Evolutionary conservation across 495 filamentous ascomycete species (phyloP), one percentile per base, ranked within the genome.

Genomic region (Pyrenula aspistea): DNA sequence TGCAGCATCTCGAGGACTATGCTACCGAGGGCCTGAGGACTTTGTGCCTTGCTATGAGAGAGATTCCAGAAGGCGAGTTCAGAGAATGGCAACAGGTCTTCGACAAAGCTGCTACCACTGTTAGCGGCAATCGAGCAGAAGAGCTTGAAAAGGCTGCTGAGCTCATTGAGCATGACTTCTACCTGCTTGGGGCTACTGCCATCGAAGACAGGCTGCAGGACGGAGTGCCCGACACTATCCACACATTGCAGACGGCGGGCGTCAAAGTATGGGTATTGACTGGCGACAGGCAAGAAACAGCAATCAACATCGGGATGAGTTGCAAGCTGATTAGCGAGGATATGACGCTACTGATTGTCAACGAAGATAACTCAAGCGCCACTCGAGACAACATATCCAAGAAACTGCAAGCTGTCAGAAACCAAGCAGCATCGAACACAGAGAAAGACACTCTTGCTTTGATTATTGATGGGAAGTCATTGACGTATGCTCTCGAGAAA

Each of bases 231-330:
- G 94, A 99, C 67, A 99, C 94, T 1, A 99, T 99, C 60, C 90
- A 97, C 70, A 96, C 92, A 0, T 80, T 99, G 10, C 94, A 99
- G 66, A 87, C 89, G 56, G 94, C 94, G 21, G 93, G 93, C 24
- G 97, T 99, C 70, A 99, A 99, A 73, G 83, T 99, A 51, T 99
- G 94, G 93, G 94, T 99, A 21, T 71, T 99, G 67, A 99, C 94
- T 47, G 94, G 94, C 63, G 94, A 99, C 75, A 80, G 94, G 64
- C 94, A 99, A 67, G 94, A 99, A 67, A 99, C 94, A 52, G 94
- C 94, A 53, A 99, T 99, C 74, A 99, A 99, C 65, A 99, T 99
- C 63, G 94, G 94, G 57, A 99, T 99, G 94, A 95, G 89, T 64
- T 99, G 94, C 71, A 97, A 96, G 73, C 78, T 99, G 22, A 90